Evolutionary conservation across 2,329 filamentous ascomycete genomes (phyloP).

Genomic region (Colletotrichum sp.): DNA sequence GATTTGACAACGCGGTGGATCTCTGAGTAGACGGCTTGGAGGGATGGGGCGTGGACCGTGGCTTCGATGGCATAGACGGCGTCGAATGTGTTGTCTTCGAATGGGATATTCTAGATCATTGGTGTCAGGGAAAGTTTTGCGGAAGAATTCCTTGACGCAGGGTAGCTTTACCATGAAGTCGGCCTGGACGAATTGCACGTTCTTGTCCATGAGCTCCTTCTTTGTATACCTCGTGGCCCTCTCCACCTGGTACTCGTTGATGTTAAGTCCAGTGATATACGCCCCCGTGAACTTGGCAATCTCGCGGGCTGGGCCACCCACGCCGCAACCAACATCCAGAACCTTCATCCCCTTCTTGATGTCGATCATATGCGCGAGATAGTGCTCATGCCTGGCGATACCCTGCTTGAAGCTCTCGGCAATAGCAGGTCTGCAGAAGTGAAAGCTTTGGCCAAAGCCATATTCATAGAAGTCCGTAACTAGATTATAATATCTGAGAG

Average conservation of each 20-base stretch:
- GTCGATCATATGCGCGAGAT: slow-evolving; percentile 87
- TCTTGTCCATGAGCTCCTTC: slow-evolving; percentile 79
- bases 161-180: slow-evolving; percentile 93
- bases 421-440: slow-evolving; percentile 92
- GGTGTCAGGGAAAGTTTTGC: no score
- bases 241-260: slow-evolving; percentile 98
- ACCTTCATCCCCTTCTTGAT: slow-evolving; percentile 88
- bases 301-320: slow-evolving; percentile 92
- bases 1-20: slow-evolving; percentile 97
- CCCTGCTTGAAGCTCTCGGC: slow-evolving; percentile 90
- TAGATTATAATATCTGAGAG: slow-evolving; percentile 86
- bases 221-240: slow-evolving; percentile 85
- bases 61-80: slow-evolving; percentile 98
- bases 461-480: slow-evolving; percentile 98
- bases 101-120: slow-evolving; percentile 44
- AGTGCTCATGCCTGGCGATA: slow-evolving; percentile 96
- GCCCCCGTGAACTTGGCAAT: slow-evolving; percentile 94
- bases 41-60: slow-evolving; percentile 89
- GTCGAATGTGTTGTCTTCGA: slow-evolving; percentile 90
- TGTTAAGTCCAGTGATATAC: slow-evolving; percentile 92
- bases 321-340: slow-evolving; percentile 95
- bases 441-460: slow-evolving; percentile 95
- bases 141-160: no score
- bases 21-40: slow-evolving; percentile 91
- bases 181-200: slow-evolving; percentile 88